Conservation (phyloP, 1,139 yeast species). For the Suzukiozyma palmioleophila region DNA sequence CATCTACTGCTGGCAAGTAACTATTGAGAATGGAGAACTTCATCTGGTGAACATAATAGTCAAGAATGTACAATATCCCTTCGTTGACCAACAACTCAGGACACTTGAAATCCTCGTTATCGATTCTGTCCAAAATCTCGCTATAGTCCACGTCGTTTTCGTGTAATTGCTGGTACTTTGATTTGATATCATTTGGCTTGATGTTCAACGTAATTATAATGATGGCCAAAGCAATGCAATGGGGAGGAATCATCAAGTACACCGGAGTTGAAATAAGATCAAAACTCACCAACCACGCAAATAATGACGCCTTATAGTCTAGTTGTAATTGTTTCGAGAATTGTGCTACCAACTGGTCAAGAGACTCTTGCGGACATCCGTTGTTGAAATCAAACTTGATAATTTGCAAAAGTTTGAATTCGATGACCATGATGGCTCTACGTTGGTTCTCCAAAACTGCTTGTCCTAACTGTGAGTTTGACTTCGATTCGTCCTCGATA, state of each 20-base stretch:
- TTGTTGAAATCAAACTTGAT: slow-evolving; percentile 72
- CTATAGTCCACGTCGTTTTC: slow-evolving; percentile 24
- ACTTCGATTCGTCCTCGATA: slow-evolving; percentile 18
- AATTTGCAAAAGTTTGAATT: slow-evolving; percentile 70
- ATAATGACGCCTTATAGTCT: slow-evolving; percentile 41
- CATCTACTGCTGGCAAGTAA: slow-evolving; percentile 28
- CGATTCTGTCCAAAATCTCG: slow-evolving; percentile 28
- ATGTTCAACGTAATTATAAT: slow-evolving; percentile 39
- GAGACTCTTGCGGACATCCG: slow-evolving; percentile 27
- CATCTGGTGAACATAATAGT: slow-evolving; percentile 54
- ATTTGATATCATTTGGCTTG: slow-evolving; percentile 32
- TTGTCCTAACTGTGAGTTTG: slow-evolving; percentile 10
- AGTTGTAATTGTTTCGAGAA: slow-evolving; percentile 54
- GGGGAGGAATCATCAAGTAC: slow-evolving; percentile 71
- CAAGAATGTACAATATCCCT: slow-evolving; percentile 57
- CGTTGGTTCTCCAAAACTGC: slow-evolving; percentile 31
- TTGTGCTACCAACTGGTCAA: slow-evolving; percentile 68
- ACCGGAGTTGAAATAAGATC: slow-evolving; percentile 75
- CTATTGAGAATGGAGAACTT: slow-evolving; percentile 27
- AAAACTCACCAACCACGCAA: slow-evolving; percentile 72
- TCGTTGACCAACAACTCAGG: slow-evolving; percentile 54
- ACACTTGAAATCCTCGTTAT: slow-evolving; percentile 41
- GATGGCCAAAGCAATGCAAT: slow-evolving; percentile 72
- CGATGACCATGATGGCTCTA: slow-evolving; percentile 51
- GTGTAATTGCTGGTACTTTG: slow-evolving; percentile 15